These are phyloP conservation scores for Penium margaritaceum DNA, from an alignment of 139 green algal species.

Conservation along the genomic window DNA sequence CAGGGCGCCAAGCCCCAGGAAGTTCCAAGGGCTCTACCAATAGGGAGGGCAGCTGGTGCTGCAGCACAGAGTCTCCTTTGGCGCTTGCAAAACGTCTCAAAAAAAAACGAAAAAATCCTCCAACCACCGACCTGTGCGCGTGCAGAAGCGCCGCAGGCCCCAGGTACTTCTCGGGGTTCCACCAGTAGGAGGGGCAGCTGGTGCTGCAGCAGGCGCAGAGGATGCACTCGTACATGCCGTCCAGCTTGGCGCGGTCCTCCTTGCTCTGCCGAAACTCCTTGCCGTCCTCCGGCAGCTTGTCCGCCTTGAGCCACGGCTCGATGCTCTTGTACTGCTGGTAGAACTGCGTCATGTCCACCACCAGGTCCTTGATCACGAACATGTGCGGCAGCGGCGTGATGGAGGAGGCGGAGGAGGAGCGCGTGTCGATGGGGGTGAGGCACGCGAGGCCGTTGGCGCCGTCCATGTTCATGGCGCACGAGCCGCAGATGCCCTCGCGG, in stretches of 20 bases:
- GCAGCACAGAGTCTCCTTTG: too few relatives aligned
- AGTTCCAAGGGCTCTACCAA: conserved; percentile 98
- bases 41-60: conserved; percentile 88
- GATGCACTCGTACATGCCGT: conserved; percentile 99
- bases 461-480: conserved; percentile 98
- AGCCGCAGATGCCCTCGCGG: conserved; percentile 95
- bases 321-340: conserved; percentile 98
- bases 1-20: conserved; percentile 90
- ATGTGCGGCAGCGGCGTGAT: conserved; percentile 97
- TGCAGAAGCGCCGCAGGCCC: conserved; percentile 88
- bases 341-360: conserved; percentile 99
- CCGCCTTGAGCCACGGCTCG: conserved; percentile 88
- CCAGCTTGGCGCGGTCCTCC: conserved; percentile 82
- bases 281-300: conserved; percentile 45
- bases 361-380: conserved; percentile 94
- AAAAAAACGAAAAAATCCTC: not conserved
- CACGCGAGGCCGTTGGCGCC: conserved; percentile 91
- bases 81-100: too few relatives aligned
- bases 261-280: conserved; percentile 83
- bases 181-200: conserved; percentile 94
- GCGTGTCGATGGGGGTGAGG: conserved; percentile 72
- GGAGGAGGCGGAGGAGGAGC: conserved; percentile 6
- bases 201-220: conserved; percentile 97
- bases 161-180: conserved; percentile 97
- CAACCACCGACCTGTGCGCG: conserved; percentile 66